phyloP scores from a whole-genome alignment of 208 protist species.

The Sergeia podlipaevii region DNA sequence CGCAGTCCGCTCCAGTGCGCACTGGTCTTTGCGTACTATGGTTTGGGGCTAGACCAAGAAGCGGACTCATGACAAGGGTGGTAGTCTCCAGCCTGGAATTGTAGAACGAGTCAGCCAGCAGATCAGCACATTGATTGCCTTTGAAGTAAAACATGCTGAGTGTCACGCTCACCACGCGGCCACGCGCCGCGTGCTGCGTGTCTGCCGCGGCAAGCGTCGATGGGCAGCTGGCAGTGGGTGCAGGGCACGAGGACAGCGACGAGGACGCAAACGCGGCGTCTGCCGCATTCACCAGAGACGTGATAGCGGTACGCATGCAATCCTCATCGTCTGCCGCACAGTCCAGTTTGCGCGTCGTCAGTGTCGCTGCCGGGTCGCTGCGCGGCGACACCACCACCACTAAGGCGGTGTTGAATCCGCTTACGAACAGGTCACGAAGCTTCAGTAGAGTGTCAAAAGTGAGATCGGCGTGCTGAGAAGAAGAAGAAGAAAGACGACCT shows the following conservation, averaged over 20 bases:
- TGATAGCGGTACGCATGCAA: background rate
- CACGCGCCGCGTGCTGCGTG: no score
- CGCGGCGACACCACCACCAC: background rate
- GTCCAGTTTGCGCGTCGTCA: background rate
- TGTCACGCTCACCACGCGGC: no score
- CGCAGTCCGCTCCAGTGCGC: background rate
- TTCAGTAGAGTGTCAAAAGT: no score
- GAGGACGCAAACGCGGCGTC: conserved; percentile 6
- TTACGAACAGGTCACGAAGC: background rate
- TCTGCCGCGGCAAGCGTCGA: no score
- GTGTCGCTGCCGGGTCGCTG: background rate
- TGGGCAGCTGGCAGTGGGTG: no score
- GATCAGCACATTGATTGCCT: no score
- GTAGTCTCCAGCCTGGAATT: no score
- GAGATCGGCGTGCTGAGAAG: no score
- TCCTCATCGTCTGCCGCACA: conserved; percentile 1
- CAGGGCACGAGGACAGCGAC: no score
- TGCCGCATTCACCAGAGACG: background rate
- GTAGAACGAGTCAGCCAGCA: no score
- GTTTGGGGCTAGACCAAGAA: conserved; percentile 9
- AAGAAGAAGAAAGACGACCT: no score
- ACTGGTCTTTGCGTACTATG: conserved; percentile 4
- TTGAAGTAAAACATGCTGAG: no score
- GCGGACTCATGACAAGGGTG: conserved; percentile 8
- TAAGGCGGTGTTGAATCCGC: conserved; percentile 9